A percentile compares a stretch with the other conserved stretches of the same genome.
Evolutionary conservation across 495 filamentous ascomycete genomes (phyloP).

Genomic region (Neurospora sp.): DNA sequence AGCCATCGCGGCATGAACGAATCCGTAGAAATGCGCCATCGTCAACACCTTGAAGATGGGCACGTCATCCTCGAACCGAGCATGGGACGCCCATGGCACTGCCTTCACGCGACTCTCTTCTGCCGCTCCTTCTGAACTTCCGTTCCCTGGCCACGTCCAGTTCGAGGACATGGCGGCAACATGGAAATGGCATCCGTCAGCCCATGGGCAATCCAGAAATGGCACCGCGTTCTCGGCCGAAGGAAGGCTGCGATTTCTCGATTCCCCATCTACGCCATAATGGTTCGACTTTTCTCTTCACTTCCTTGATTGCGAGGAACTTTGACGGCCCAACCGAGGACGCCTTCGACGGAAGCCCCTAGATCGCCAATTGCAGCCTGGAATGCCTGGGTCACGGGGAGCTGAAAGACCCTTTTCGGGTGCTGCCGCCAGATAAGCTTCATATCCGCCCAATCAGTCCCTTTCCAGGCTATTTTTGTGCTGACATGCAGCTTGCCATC

Average conservation of each 20-base stretch:
- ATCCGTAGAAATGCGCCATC: background rate
- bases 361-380: background rate
- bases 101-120: background rate
- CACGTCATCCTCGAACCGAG: background rate
- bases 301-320: background rate
- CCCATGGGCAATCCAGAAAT: background rate
- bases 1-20: too few relatives aligned
- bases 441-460: background rate
- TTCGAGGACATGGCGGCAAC: background rate
- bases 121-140: background rate
- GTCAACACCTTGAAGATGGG: background rate
- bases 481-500: background rate
- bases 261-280: background rate
- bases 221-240: background rate
- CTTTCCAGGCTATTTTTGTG: background rate
- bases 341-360: background rate
- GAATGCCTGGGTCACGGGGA: background rate
- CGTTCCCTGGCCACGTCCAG: background rate
- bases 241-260: background rate
- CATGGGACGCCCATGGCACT: background rate
- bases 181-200: background rate
- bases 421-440: background rate
- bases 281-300: background rate
- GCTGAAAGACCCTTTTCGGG: background rate
- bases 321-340: background rate